Conservation (phyloP, 2,329 filamentous ascomycete species). For the Aspergillus jensenii region DNA sequence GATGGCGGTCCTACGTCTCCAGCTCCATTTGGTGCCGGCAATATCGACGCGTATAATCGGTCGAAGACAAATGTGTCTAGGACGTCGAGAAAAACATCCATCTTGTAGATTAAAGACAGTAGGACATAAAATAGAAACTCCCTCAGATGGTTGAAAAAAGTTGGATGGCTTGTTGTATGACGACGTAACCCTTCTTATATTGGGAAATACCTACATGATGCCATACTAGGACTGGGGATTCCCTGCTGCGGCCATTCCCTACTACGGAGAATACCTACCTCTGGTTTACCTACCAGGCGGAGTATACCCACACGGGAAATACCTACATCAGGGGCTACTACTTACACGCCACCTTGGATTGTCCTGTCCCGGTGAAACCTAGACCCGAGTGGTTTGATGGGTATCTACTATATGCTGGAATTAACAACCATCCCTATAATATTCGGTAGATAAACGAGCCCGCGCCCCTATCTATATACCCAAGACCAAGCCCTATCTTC, state of each 20-base stretch:
- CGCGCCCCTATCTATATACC: not conserved
- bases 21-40: slow-evolving; percentile 16
- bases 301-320: not conserved
- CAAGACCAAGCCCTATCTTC: not conserved
- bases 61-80: slow-evolving; percentile 77
- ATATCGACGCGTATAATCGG: slow-evolving; percentile 63
- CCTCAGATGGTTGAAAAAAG: not conserved
- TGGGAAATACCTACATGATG: slow-evolving; percentile 7
- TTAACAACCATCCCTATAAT: not conserved
- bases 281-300: not conserved
- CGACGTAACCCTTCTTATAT: not conserved
- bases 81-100: slow-evolving; percentile 85
- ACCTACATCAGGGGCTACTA: not conserved
- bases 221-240: not conserved
- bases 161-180: not conserved
- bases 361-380: not conserved
- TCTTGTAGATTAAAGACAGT: slow-evolving; percentile 44
- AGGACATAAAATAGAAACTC: not conserved
- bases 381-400: not conserved
- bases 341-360: not conserved
- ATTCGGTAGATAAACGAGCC: not conserved
- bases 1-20: not conserved
- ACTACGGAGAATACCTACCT: slow-evolving; percentile 9
- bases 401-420: too few species aligned
- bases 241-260: slow-evolving; percentile 8